Percentiles rank a stretch among this genome's conserved stretches.
These are phyloP conservation scores for grape (Vitis vinifera) DNA, from an alignment of 164 flowering plant species.

Conservation along the genomic window DNA sequence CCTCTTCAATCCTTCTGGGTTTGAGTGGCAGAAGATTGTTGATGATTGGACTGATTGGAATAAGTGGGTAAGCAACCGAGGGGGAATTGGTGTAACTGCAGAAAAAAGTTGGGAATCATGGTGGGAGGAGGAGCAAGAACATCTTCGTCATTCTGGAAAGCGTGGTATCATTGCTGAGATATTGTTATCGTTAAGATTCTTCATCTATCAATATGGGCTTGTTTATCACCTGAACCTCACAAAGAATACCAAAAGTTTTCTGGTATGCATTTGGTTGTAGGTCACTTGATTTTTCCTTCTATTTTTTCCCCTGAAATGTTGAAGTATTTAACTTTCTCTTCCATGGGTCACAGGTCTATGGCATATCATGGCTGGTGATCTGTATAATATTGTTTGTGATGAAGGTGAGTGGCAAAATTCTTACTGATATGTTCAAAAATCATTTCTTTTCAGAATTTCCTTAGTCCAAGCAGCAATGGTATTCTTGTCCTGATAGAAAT, in stretches of 20 bases:
- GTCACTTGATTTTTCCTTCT: background rate
- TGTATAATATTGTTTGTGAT: slow-evolving; percentile 68
- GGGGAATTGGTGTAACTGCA: slow-evolving; percentile 92
- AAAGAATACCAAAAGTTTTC: slow-evolving; percentile 45
- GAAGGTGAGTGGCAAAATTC: slow-evolving; percentile 58
- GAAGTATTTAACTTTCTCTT: too few relatives aligned
- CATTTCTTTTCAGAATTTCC: background rate
- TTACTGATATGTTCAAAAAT: background rate
- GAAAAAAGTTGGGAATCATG: slow-evolving; percentile 99
- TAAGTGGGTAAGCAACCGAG: slow-evolving; percentile 89
- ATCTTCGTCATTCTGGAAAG: slow-evolving; percentile 81
- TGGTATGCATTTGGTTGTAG: slow-evolving; percentile 44
- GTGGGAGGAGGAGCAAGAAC: slow-evolving; percentile 99
- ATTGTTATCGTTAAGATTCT: slow-evolving; percentile 71
- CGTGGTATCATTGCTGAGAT: slow-evolving; percentile 81
- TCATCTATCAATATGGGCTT: slow-evolving; percentile 93
- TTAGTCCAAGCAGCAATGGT: background rate
- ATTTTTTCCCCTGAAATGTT: background rate
- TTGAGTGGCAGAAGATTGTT: slow-evolving; percentile 98
- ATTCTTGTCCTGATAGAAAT: background rate
- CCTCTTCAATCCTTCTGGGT: slow-evolving; percentile 97
- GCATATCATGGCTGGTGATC: slow-evolving; percentile 89
- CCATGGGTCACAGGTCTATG: slow-evolving; percentile 68
- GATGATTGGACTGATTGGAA: slow-evolving; percentile 99
- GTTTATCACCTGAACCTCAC: slow-evolving; percentile 82